Percentiles rank a stretch among this genome's conserved stretches.
Evolutionary conservation across 352 stramenopile genomes (phyloP).

Genomic region (Nothophytophthora sp.): DNA sequence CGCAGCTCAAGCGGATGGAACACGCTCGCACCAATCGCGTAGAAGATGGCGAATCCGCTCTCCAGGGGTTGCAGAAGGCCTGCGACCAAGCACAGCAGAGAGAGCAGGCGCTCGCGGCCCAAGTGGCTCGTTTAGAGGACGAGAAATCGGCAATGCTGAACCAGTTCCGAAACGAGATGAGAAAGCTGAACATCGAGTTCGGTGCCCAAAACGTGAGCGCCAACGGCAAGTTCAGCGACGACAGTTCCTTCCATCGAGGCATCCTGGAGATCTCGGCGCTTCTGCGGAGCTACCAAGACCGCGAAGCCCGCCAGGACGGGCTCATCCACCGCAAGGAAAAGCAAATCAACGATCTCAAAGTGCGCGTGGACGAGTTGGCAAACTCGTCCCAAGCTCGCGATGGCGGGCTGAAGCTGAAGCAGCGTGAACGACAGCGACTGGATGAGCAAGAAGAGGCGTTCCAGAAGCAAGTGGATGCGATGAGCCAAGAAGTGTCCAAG

Average conservation of each 20-base stretch:
- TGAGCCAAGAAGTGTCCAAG: conserved; percentile 43
- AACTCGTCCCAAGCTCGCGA: conserved; percentile 11
- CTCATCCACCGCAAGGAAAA: conserved; percentile 48
- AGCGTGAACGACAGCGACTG: not conserved
- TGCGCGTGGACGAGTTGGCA: conserved; percentile 26
- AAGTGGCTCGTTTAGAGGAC: conserved; percentile 39
- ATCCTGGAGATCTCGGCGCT: conserved; percentile 37
- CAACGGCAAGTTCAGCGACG: conserved; percentile 11
- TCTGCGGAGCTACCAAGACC: conserved; percentile 44
- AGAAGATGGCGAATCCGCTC: not conserved
- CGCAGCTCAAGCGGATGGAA: conserved; percentile 27
- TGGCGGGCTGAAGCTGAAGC: conserved; percentile 9
- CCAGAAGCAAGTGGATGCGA: conserved; percentile 28
- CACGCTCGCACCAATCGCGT: conserved; percentile 11
- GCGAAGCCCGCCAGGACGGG: conserved; percentile 41
- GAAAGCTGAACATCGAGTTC: conserved; percentile 38
- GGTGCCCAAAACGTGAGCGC: conserved; percentile 7
- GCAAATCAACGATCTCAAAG: conserved; percentile 42
- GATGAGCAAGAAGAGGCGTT: conserved; percentile 14
- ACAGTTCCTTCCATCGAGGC: conserved; percentile 24
- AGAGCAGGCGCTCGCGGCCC: conserved; percentile 31
- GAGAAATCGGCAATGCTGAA: conserved; percentile 34
- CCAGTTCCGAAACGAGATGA: conserved; percentile 45
- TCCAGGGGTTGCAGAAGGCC: conserved; percentile 28
- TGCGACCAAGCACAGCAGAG: conserved; percentile 31